Conservation (phyloP, 2,329 filamentous ascomycete species). For the Pseudogymnoascus sp. region DNA sequence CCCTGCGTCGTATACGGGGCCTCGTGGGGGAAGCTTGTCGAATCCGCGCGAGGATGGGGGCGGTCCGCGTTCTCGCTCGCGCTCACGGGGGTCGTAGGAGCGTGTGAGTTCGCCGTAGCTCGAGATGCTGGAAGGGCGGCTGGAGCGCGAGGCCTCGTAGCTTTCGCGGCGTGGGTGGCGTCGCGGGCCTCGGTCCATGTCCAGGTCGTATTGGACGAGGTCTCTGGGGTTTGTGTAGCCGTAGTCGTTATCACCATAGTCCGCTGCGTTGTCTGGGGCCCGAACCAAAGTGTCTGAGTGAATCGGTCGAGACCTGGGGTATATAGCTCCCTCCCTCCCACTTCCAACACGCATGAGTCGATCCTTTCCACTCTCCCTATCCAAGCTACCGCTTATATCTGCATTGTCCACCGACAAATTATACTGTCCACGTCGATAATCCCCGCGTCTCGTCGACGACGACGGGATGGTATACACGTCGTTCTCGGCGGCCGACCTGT, state of each 20-base stretch:
- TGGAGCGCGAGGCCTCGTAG: slow-evolving; percentile 37
- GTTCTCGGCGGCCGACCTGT: slow-evolving; percentile 40
- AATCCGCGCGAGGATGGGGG: slow-evolving; percentile 64
- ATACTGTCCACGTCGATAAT: slow-evolving; percentile 33
- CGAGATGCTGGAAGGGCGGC: slow-evolving; percentile 24
- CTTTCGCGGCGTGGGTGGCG: slow-evolving; percentile 43
- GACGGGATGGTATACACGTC: slow-evolving; percentile 50
- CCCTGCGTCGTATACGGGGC: neutral
- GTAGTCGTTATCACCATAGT: slow-evolving; percentile 51
- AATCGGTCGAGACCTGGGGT: slow-evolving; percentile 19
- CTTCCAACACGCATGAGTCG: slow-evolving; percentile 16
- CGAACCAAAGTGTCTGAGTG: slow-evolving; percentile 25
- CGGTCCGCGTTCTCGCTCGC: slow-evolving; percentile 35
- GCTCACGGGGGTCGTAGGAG: slow-evolving; percentile 32
- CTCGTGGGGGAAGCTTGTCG: slow-evolving; percentile 52
- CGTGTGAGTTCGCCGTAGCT: slow-evolving; percentile 23
- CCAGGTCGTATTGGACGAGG: slow-evolving; percentile 52
- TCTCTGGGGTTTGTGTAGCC: slow-evolving; percentile 58
- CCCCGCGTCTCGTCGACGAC: slow-evolving; percentile 37
- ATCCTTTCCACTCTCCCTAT: slow-evolving; percentile 18
- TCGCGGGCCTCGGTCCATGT: slow-evolving; percentile 36
- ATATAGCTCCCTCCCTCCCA: slow-evolving; percentile 19
- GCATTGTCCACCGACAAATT: slow-evolving; percentile 43
- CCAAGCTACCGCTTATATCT: slow-evolving; percentile 29
- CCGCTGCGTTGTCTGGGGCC: slow-evolving; percentile 34